Base-by-base conservation (phyloP, 352 stramenopile species). In the Globisporangium paddicum region DNA sequence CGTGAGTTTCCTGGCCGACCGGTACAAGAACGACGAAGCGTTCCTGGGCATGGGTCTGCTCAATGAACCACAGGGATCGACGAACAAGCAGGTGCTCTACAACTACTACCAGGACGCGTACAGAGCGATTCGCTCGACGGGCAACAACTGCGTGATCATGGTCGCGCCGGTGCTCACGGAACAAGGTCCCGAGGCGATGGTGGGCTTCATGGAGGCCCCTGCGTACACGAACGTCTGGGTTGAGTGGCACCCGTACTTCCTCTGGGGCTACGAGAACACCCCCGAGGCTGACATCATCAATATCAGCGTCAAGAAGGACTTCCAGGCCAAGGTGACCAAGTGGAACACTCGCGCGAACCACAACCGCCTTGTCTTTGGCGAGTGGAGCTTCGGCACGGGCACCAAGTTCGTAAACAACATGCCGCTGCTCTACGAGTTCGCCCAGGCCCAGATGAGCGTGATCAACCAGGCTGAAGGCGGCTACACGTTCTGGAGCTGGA, bases 181-280 rank as follows among this genome's bases (percentile, higher is more conserved):
- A 45, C 82, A 90, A 45, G 63, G 45, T 1, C 67, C 78, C 1
- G 68, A 76, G 13, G 55, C 71, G 11, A 73, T 90, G 53, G 75
- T 66, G 5, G 74, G 74, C 23, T 73, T 93, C 28, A 74, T 91
- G 69, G 26, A 66, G 48, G 72, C 70, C 1, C 70, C 75, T 0
- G 64, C 63, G 34, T 86, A 75, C 51, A 78, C 47, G n/a, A 95
- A 95, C 35, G 82, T 92, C 10, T 92, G 82, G 84, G 73, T 90
- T 26, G 84, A 94, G 34, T 94, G 82, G 80, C 84, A 94, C 49
- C 78, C 67, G 41, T 94, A 92, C 67, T 91, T 92, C 54, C 69
- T 92, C 1, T 94, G 82, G 84, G 84, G 84, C 57, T 90, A 86
- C 66, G 75, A 91, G 58, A 51, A 77, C 9, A 62, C 72, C 19